Conservation (phyloP, 2,329 filamentous ascomycete genomes). For the Xylaria sp. region DNA sequence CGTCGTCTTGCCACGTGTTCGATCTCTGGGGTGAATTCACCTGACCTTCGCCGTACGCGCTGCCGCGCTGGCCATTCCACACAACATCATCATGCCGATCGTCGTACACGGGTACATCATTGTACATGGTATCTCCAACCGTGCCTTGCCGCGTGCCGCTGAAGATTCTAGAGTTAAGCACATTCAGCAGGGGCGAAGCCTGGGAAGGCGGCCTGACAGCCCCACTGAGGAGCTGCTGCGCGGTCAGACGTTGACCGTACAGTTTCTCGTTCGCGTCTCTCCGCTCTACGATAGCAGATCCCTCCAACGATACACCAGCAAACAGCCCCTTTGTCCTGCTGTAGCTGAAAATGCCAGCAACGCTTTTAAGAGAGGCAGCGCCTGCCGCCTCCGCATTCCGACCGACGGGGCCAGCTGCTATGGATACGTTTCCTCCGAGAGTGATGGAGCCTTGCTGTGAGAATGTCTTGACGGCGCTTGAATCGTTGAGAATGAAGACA, state of each 20-base stretch:
- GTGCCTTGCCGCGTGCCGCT: conserved; percentile 61
- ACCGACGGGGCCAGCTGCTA: conserved; percentile 91
- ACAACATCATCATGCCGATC: conserved; percentile 80
- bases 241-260: conserved; percentile 83
- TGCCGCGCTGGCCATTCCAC: conserved; percentile 78
- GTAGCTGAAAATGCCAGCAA: conserved; percentile 94
- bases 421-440: conserved; percentile 92
- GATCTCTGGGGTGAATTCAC: conserved; percentile 59
- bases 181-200: conserved; percentile 80
- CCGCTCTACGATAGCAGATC: conserved; percentile 89
- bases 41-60: conserved; percentile 57
- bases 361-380: conserved; percentile 85
- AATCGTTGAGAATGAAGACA: conserved; percentile 97
- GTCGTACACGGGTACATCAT: conserved; percentile 90
- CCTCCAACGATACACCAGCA: conserved; percentile 92
- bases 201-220: conserved; percentile 77
- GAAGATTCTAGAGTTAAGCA: conserved; percentile 86
- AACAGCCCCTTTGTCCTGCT: conserved; percentile 98
- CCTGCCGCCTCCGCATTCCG: conserved; percentile 96
- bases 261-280: conserved; percentile 97
- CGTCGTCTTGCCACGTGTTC: conserved; percentile 76
- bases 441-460: conserved; percentile 91
- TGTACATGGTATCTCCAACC: conserved; percentile 74
- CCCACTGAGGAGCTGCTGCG: conserved; percentile 80
- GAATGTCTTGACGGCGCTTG: conserved; percentile 87